Evolutionary conservation across 192 early-diverging fungal species (phyloP).

Genomic region (Fimicolochytrium jonesii): DNA sequence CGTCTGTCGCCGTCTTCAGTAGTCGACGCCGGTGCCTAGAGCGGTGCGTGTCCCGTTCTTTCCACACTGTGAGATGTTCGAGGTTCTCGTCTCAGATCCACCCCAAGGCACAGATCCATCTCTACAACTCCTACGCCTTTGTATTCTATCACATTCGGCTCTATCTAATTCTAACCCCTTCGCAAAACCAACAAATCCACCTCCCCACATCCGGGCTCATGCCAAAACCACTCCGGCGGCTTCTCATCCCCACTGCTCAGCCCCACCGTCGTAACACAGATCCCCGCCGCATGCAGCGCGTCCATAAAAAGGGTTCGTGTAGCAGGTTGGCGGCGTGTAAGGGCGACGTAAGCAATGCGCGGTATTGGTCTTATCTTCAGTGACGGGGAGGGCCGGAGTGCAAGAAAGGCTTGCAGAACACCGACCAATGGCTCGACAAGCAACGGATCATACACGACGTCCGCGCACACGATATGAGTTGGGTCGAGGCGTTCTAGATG

Average conservation of each 20-base stretch:
- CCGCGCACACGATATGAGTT: conserved; percentile 31
- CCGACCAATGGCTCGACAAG: conserved; percentile 25
- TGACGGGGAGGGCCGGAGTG: not conserved
- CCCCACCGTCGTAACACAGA: not conserved
- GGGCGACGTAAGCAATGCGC: not conserved
- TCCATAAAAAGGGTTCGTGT: not conserved
- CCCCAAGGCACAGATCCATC: too few species aligned
- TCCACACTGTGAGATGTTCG: too few species aligned
- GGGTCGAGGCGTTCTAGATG: too few species aligned
- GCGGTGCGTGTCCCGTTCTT: too few species aligned
- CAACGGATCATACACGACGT: conserved; percentile 38
- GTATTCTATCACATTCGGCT: too few species aligned
- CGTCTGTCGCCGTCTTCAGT: too few species aligned
- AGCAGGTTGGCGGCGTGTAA: not conserved
- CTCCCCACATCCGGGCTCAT: not conserved
- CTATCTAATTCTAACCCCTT: too few species aligned
- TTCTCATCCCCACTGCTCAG: not conserved
- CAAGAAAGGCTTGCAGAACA: conserved; percentile 19
- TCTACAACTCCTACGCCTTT: too few species aligned
- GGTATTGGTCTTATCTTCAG: not conserved
- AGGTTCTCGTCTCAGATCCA: too few species aligned
- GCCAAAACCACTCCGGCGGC: not conserved
- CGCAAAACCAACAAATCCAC: not conserved
- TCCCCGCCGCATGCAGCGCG: not conserved
- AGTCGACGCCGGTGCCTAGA: too few species aligned